These are phyloP conservation scores for Claviceps sp. DNA, from an alignment of 2,329 filamentous ascomycete genomes.

Conservation along the genomic window DNA sequence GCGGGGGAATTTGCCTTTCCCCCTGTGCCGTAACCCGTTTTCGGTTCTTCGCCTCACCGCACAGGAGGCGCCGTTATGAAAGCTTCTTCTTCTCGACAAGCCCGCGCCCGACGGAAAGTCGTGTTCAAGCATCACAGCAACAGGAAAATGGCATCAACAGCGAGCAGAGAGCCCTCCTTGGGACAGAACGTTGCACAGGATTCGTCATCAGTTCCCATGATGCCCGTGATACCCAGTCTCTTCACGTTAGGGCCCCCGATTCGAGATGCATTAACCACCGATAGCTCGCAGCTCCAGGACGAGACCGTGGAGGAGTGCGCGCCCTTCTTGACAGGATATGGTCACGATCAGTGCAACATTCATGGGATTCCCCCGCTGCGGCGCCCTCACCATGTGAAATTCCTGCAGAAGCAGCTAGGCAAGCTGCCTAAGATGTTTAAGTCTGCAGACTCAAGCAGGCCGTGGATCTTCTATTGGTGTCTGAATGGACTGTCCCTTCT, in stretches of 20 bases:
- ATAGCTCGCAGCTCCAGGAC: conserved; percentile 55
- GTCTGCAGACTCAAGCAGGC: conserved; percentile 70
- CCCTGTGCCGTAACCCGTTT: background rate
- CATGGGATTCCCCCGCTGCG: conserved; percentile 65
- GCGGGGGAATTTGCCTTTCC: background rate
- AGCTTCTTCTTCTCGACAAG: conserved; percentile 2
- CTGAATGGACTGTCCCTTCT: conserved; percentile 62
- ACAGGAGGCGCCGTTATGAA: conserved; percentile 5
- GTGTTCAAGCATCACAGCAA: conserved; percentile 5
- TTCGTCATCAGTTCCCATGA: conserved; percentile 7
- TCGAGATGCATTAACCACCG: conserved; percentile 50
- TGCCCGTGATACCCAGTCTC: conserved; percentile 39
- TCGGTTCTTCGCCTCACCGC: background rate
- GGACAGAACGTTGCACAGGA: conserved; percentile 9
- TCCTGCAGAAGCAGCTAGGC: conserved; percentile 44
- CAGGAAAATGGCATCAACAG: conserved; percentile 5
- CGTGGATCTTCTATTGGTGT: conserved; percentile 93
- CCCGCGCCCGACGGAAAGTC: conserved; percentile 4
- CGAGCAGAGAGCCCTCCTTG: background rate
- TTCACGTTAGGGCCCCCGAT: conserved; percentile 49
- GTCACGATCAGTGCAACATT: conserved; percentile 45
- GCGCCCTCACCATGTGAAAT: conserved; percentile 45
- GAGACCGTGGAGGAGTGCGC: conserved; percentile 55
- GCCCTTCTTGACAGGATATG: conserved; percentile 48
- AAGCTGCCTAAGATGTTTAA: conserved; percentile 58